Evolutionary conservation across 495 filamentous ascomycete species (phyloP).

Genomic region (Penicillium dipodomyicola): DNA sequence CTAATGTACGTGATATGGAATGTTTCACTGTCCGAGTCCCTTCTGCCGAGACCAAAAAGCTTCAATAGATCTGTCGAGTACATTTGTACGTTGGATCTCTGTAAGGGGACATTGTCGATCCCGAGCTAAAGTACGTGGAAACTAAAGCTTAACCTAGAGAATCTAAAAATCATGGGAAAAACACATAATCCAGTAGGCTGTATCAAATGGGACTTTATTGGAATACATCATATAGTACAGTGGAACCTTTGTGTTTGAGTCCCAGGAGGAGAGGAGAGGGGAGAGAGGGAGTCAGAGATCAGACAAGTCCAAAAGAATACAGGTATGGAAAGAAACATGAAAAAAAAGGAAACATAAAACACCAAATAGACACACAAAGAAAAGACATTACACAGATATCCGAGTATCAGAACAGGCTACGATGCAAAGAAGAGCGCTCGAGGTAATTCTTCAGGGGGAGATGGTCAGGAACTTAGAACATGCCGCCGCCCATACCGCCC

Average conservation of each 20-base stretch:
- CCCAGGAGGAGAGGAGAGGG: conserved; percentile 25
- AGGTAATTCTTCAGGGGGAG: conserved; percentile 27
- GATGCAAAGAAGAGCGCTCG: conserved; percentile 46
- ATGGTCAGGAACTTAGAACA: conserved; percentile 40
- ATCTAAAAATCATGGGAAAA: neutral
- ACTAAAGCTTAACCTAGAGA: neutral
- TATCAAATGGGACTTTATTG: conserved; percentile 24
- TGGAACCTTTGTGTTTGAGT: conserved; percentile 25
- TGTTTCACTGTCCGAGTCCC: neutral
- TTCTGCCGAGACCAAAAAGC: neutral
- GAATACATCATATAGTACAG: conserved; percentile 34
- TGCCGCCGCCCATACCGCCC: conserved; percentile 50
- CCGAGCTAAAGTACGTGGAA: neutral
- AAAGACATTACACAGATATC: conserved; percentile 33
- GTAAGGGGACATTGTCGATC: conserved; percentile 1
- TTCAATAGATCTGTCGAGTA: neutral
- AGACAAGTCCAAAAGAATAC: conserved; percentile 28
- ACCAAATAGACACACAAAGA: conserved; percentile 26
- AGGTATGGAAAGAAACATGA: conserved; percentile 25
- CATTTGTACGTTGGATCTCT: neutral
- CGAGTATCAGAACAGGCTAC: conserved; percentile 34
- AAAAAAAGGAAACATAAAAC: conserved; percentile 29
- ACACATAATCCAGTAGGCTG: neutral
- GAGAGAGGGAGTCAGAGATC: conserved; percentile 11
- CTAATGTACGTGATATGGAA: neutral